Evolutionary conservation across 495 filamentous ascomycete species (phyloP).

Genomic region (Aspergillus affinis): DNA sequence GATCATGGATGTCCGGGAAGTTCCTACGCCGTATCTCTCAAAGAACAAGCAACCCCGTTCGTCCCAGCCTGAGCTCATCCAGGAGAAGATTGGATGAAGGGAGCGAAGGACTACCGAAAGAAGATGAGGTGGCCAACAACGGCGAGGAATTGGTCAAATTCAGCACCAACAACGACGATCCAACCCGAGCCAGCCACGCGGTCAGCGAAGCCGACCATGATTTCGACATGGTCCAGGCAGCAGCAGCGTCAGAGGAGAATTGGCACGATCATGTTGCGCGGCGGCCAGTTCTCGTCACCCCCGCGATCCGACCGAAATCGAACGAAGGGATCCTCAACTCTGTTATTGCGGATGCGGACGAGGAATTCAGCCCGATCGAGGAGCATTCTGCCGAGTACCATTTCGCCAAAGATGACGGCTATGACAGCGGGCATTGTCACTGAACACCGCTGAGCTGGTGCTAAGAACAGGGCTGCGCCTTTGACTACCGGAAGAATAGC

Average conservation of each 20-base stretch:
- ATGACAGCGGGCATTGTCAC: constrained; percentile 55
- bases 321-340: constrained; percentile 66
- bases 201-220: constrained; percentile 36
- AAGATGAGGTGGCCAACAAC: constrained; percentile 55
- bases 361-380: constrained; percentile 41
- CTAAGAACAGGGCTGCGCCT: not conserved
- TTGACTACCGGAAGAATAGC: not conserved
- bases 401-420: constrained; percentile 64
- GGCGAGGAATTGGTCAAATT: constrained; percentile 58
- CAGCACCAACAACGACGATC: constrained; percentile 36
- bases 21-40: constrained; percentile 55
- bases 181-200: constrained; percentile 36
- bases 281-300: constrained; percentile 50
- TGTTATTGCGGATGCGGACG: constrained; percentile 47
- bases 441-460: constrained; percentile 3
- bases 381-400: constrained; percentile 46
- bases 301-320: constrained; percentile 54
- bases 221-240: constrained; percentile 17
- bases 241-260: constrained; percentile 33
- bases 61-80: constrained; percentile 48
- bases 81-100: constrained; percentile 27
- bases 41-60: constrained; percentile 38
- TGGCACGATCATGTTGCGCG: constrained; percentile 56
- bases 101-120: constrained; percentile 24
- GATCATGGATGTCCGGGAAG: constrained; percentile 84